Percentiles rank a stretch among this genome's conserved stretches.
Conservation (phyloP, 805 yeast species). For the Sungouiozyma ichnusensis region DNA sequence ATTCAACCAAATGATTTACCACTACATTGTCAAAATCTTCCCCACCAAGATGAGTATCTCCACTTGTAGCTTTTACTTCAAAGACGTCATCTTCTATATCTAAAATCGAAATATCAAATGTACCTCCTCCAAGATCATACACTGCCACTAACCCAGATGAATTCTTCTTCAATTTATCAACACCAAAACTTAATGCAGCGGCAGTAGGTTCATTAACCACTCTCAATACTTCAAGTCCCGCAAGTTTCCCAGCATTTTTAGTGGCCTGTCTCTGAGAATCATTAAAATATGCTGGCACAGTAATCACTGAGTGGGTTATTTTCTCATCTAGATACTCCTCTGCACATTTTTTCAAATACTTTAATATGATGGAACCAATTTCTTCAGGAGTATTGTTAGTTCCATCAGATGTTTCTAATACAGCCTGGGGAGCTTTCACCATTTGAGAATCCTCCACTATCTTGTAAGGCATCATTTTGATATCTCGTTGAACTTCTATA, state of each 20-base stretch:
- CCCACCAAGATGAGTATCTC: constrained; percentile 79
- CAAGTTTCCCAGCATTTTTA: constrained; percentile 64
- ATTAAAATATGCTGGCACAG: constrained; percentile 79
- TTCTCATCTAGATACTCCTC: constrained; percentile 43
- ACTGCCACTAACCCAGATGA: constrained; percentile 34
- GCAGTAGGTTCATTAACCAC: constrained; percentile 82
- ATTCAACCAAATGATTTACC: constrained; percentile 44
- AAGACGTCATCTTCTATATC: constrained; percentile 75
- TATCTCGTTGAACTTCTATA: constrained; percentile 58
- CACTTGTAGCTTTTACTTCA: constrained; percentile 75
- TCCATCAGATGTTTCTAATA: constrained; percentile 39
- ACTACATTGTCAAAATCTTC: constrained; percentile 72
- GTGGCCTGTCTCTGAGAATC: constrained; percentile 79
- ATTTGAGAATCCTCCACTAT: constrained; percentile 29
- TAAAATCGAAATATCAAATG: constrained; percentile 69
- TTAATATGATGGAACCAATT: constrained; percentile 54
- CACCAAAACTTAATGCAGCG: constrained; percentile 75
- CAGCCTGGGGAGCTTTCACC: constrained; percentile 46
- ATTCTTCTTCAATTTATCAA: constrained; percentile 36
- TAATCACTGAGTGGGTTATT: constrained; percentile 64
- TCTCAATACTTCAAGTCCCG: constrained; percentile 66
- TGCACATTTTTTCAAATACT: constrained; percentile 58
- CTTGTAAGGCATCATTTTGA: constrained; percentile 50
- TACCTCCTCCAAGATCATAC: constrained; percentile 79
- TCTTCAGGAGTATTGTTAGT: constrained; percentile 56